Evolutionary conservation across 176 grass and related monocot genomes (phyloP), one percentile per base, ranked within the genome.

Genomic region (Pontederia crassipes): DNA sequence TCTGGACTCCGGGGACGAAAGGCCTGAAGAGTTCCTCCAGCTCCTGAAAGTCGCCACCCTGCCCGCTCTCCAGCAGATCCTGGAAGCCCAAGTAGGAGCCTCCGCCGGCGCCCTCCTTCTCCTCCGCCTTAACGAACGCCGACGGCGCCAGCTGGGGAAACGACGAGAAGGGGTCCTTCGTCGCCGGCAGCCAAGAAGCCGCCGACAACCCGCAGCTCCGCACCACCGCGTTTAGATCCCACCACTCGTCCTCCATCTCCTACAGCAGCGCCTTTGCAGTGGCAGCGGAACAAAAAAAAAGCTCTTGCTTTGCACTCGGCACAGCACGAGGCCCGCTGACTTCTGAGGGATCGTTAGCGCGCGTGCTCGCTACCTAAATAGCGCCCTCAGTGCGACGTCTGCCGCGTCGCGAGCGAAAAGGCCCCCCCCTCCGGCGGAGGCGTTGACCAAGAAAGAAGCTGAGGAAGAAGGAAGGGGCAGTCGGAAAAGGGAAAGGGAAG

Each of bases 141-240:
- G 45, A 12, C 9, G 16, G 16, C 46, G 26, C 8, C 27, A 14
- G 29, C 1, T 11, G 2, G 4, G 45, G 12, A 24, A 79, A 64
- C 28, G 78, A 70, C 15, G 69, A 52, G n/a, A 64, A 77, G 20
- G 64, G 63, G 50, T 59, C 54, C 45, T 67, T 50, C 49, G 61
- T 51, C 1, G 65, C 40, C 4, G 79, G 49, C 10, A 46, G 49
- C 17, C 60, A 13, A 20, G 10, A 52, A 32, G n/a, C 72, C 55
- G 62, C 76, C 48, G n/a, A 65, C 72, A 1, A 0, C 26, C 49
- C 9, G 48, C 64, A 53, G 64, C 59, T 71, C 20, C 82, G 70
- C 17, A 95, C 85, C 28, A 95, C 79, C 29, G 85, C 89, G 32
- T 78, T 32, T 8, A 95, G 82, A 75, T 89, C 85, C 89, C 85